Evolutionary conservation across 768 basidiomycete species (phyloP), one percentile per base, ranked within the genome.

Genomic region (Mycena leptocephala): DNA sequence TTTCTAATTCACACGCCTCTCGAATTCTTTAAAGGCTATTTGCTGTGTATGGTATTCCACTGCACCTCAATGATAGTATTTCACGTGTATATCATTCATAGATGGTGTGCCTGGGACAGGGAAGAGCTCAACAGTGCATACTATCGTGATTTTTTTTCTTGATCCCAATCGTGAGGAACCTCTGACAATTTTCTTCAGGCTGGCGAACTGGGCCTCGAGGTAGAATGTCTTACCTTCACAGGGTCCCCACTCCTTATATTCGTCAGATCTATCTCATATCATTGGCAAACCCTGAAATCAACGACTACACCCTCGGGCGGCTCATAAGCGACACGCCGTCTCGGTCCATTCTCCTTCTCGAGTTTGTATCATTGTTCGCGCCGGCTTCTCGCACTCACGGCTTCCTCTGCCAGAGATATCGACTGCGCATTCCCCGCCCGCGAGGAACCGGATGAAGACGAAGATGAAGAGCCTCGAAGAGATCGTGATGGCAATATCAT

Each of bases 61-160:
- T n/a, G n/a, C n/a, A n/a, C n/a, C n/a, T n/a, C n/a, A n/a, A n/a
- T n/a, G n/a, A n/a, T n/a, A n/a, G n/a, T n/a, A n/a, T n/a, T n/a
- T n/a, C n/a, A n/a, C n/a, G n/a, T n/a, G n/a, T n/a, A n/a, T n/a
- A n/a, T n/a, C n/a, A n/a, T n/a, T n/a, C n/a, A n/a, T n/a, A 65
- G 75, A 78, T 41, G n/a, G n/a, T n/a, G n/a, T n/a, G n/a, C n/a
- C n/a, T n/a, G n/a, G n/a, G n/a, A n/a, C n/a, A n/a, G n/a, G 76
- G 20, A 78, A 78, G 64, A 74, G 71, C n/a, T 74, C 76, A 18
- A 74, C 73, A 10, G 67, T 78, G 8, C 72, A 78, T 56, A 69
- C 73, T 11, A 37, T 71, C 11, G 70, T 71, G n/a, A n/a, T n/a
- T n/a, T n/a, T n/a, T 18, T 55, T 18, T 18, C 28, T n/a, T n/a